Percentiles rank a stretch among this genome's conserved stretches.
Conservation (phyloP, 768 basidiomycete species). For the Auriscalpium microsporum region DNA sequence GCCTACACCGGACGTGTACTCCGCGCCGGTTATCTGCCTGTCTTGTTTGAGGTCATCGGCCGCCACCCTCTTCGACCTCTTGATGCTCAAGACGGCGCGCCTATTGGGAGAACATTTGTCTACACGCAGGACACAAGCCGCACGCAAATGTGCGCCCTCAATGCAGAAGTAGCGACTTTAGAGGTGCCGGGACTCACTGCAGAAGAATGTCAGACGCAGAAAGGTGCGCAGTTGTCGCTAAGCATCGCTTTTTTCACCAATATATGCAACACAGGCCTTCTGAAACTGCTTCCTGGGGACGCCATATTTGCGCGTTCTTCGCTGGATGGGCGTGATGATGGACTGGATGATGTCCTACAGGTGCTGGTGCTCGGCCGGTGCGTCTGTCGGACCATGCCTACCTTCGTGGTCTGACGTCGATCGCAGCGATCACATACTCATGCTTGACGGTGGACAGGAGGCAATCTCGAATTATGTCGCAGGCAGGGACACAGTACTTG, state of each 20-base stretch:
- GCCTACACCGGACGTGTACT: no score
- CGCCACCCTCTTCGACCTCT: not conserved
- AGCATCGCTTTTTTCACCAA: not conserved
- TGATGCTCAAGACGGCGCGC: not conserved
- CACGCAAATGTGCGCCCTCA: not conserved
- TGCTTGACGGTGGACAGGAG: no score
- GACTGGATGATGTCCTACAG: not conserved
- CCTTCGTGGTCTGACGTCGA: not conserved
- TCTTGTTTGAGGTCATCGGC: not conserved
- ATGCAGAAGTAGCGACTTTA: not conserved
- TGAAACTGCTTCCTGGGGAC: not conserved
- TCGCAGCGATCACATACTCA: not conserved
- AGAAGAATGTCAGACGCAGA: no score
- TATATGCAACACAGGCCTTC: not conserved
- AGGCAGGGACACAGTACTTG: no score
- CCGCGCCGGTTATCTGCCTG: not conserved
- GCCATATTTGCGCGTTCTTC: not conserved
- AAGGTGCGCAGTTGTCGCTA: no score
- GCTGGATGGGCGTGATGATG: not conserved
- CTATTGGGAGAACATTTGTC: not conserved
- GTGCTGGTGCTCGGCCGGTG: not conserved
- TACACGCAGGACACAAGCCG: not conserved
- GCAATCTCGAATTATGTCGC: no score
- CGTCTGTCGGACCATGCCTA: not conserved
- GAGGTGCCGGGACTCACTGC: not conserved